A percentile compares a stretch with the other conserved stretches of the same genome.
Evolutionary conservation across 176 grass and related monocot species (phyloP).

Genomic region (Carex parvula): DNA sequence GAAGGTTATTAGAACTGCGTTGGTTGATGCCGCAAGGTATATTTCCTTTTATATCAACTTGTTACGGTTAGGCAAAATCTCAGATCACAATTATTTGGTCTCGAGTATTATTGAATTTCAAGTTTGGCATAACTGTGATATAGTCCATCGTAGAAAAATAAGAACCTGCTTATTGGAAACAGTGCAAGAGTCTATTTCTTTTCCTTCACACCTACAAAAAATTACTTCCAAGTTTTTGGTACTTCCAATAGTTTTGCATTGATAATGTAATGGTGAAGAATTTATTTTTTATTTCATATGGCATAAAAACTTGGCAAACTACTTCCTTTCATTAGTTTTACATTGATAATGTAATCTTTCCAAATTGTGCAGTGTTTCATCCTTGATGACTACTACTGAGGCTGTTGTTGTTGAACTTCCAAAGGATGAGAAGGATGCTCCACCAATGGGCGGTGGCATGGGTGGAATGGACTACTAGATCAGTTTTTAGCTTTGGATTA

Average conservation of each 20-base stretch:
- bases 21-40: slow-evolving; percentile 98
- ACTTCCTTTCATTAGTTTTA: background rate
- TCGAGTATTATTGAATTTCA: too few species aligned
- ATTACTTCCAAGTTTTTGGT: background rate
- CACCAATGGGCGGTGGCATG: slow-evolving; percentile 45
- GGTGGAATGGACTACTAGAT: slow-evolving; percentile 87
- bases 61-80: background rate
- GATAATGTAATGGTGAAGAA: background rate
- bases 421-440: slow-evolving; percentile 68
- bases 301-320: background rate
- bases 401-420: slow-evolving; percentile 81
- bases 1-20: slow-evolving; percentile 96
- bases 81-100: background rate
- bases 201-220: background rate
- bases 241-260: background rate
- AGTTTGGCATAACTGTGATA: too few species aligned
- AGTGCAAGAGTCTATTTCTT: background rate
- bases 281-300: background rate
- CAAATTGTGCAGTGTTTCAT: slow-evolving; percentile 55
- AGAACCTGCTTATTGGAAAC: background rate
- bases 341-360: background rate
- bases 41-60: background rate
- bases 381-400: slow-evolving; percentile 93
- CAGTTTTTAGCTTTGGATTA: background rate
- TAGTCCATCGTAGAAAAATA: background rate